These are phyloP conservation scores for Magnolia sinica DNA, from an alignment of 164 flowering plant genomes.

Conservation along the genomic window DNA sequence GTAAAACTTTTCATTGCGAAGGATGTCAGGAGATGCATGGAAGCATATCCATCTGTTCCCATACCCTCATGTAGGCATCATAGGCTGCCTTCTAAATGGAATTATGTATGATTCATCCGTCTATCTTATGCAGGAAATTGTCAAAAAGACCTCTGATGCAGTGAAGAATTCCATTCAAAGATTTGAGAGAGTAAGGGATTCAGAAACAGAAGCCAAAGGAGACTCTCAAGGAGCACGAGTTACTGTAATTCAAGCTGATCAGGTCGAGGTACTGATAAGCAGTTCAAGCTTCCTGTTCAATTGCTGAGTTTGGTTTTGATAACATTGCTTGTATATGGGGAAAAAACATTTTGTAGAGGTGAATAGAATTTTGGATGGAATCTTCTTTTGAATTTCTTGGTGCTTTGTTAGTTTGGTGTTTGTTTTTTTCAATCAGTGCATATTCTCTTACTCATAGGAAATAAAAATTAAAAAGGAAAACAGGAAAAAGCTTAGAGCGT, in stretches of 20 bases:
- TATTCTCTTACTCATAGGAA: not conserved
- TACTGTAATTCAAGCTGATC: slow-evolving; percentile 29
- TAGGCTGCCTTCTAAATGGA: not conserved
- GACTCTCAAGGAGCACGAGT: slow-evolving; percentile 10
- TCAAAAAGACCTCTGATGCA: slow-evolving; percentile 50
- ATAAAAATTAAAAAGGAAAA: not conserved
- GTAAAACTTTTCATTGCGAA: not conserved
- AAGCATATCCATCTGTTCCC: not conserved
- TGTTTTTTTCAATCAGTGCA: not conserved
- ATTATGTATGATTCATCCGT: not conserved
- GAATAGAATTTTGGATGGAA: not conserved
- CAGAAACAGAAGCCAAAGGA: slow-evolving; percentile 16
- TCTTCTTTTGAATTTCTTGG: not conserved
- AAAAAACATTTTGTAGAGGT: not conserved
- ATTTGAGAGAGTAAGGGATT: slow-evolving; percentile 13
- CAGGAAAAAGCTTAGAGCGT: not conserved
- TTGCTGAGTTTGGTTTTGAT: not conserved
- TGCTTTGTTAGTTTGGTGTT: not conserved
- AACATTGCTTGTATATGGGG: not conserved
- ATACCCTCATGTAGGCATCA: not conserved
- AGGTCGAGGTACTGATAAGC: slow-evolving; percentile 33
- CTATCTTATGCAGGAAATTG: slow-evolving; percentile 41
- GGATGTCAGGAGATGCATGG: not conserved
- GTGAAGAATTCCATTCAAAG: slow-evolving; percentile 33
- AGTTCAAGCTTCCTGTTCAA: slow-evolving; percentile 5